Evolutionary conservation across 441 rosid genomes (phyloP).

Genomic region (Omphalea diandra): DNA sequence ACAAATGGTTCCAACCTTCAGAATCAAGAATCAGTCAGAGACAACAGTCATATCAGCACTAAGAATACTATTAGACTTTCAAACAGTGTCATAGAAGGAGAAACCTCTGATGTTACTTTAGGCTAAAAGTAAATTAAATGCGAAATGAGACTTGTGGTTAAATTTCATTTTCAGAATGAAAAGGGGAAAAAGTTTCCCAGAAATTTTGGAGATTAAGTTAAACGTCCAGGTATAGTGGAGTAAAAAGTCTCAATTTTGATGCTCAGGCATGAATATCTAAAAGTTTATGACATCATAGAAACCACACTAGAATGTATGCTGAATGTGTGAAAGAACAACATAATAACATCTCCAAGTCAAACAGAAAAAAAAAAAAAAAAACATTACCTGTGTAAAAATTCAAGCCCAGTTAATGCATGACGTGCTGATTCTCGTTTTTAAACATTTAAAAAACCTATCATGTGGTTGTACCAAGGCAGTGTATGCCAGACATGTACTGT

Average conservation of each 20-base stretch:
- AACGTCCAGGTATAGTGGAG: neutral
- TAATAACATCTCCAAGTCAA: conserved; percentile 6
- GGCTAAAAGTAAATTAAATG: too few species aligned
- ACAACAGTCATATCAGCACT: neutral
- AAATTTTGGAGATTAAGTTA: conserved; percentile 6
- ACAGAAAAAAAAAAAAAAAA: too few species aligned
- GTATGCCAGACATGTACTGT: conserved; percentile 92
- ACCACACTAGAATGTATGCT: neutral
- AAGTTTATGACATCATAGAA: neutral
- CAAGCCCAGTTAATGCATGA: conserved; percentile 89
- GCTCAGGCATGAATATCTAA: conserved; percentile 7
- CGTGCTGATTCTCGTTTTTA: conserved; percentile 86
- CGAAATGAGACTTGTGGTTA: neutral
- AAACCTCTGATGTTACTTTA: neutral
- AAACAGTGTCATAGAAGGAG: neutral
- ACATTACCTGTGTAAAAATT: conserved; percentile 89
- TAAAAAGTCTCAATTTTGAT: neutral
- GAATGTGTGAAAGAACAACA: conserved; percentile 9
- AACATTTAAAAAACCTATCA: conserved; percentile 91
- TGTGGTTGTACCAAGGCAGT: conserved; percentile 89
- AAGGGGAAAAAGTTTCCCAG: neutral
- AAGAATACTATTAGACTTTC: neutral
- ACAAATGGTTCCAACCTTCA: neutral
- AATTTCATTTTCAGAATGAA: neutral
- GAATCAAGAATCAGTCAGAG: neutral